Percentiles rank a stretch among this genome's conserved stretches.
phyloP scores from a whole-genome alignment of 1,284 basidiomycete species.

The Mycena sp. region DNA sequence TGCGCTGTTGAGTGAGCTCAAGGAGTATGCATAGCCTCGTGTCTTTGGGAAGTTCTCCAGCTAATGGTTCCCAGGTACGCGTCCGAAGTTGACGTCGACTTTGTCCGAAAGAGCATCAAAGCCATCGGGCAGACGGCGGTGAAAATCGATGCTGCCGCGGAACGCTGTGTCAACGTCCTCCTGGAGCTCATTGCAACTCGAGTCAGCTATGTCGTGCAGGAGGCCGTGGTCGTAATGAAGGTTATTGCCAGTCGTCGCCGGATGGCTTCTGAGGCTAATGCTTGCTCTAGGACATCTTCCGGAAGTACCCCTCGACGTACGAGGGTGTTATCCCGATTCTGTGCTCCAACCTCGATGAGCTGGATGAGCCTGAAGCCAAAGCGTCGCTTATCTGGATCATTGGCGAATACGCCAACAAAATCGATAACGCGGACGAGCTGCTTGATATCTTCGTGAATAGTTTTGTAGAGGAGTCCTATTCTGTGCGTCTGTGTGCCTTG shows the following conservation, averaged over 20 bases:
- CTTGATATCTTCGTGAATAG: slow-evolving; percentile 91
- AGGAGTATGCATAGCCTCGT: slow-evolving; percentile 70
- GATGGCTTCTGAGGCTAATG: neutral
- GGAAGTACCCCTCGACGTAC: slow-evolving; percentile 97
- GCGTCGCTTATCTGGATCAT: slow-evolving; percentile 99
- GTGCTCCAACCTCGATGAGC: slow-evolving; percentile 94
- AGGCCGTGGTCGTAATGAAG: slow-evolving; percentile 99
- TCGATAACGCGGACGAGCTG: slow-evolving; percentile 95
- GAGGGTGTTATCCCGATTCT: slow-evolving; percentile 96
- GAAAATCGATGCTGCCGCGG: slow-evolving; percentile 92
- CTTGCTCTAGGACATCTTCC: slow-evolving; percentile 84
- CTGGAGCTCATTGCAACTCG: slow-evolving; percentile 92
- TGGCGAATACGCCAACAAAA: slow-evolving; percentile 97
- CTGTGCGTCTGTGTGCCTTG: too few species aligned
- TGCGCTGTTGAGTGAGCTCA: slow-evolving; percentile 93
- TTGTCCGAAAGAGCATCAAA: slow-evolving; percentile 93
- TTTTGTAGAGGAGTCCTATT: slow-evolving; percentile 94
- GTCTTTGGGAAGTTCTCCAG: neutral
- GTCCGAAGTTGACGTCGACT: slow-evolving; percentile 98
- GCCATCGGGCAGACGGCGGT: slow-evolving; percentile 97
- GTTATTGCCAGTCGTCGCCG: slow-evolving; percentile 56
- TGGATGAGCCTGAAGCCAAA: slow-evolving; percentile 98
- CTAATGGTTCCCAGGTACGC: slow-evolving; percentile 72
- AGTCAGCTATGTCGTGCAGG: slow-evolving; percentile 97
- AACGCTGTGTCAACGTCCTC: slow-evolving; percentile 94